Evolutionary conservation across 257 asterid genomes (phyloP), one percentile per base, ranked within the genome.

Genomic region (Gentiana straminea): DNA sequence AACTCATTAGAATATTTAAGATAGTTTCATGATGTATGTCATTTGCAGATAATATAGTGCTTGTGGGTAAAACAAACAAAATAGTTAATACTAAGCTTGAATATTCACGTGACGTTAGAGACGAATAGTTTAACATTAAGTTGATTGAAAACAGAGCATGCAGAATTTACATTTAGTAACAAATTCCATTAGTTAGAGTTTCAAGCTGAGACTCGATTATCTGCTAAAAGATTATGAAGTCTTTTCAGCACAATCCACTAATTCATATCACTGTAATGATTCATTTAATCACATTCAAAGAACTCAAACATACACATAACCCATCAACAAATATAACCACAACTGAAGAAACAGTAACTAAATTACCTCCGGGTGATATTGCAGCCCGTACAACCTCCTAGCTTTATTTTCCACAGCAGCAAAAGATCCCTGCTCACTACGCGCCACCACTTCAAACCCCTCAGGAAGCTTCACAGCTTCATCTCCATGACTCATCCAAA

Each of bases 401-500:
- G 24, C 71, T 33, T 55, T 70, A 71, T 84, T 74, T 79, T 81
- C 89, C 38, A 88, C 68, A 1, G 94, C 97, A 2, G 97, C 99
- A 37, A 92, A 82, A 0, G 75, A 71, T 43, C 97, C 99, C 72
- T 92, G 99, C 45, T 56, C 69, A 68, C 98, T 91, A 78, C 93
- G 75, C 1, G 89, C 93, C 64, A 83, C 93, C 13, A 91, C 88
- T 51, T 79, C 84, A 57, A 91, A 91, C 64, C 98, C 98, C 10
- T 81, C 82, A 2, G 97, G 98, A 79, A 91, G 61, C 63, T 41
- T 84, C 64, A 78, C 94, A 4, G 95, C 95, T 75, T 88, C 97
- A 10, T 92, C 99, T 2, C 99, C 97, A 41, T 92, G 99, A 63
- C 99, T 92, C 98, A 92, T 92, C 98, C 98, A 92, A 70, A 88